phyloP scores from a whole-genome alignment of 192 early-diverging fungal genomes.

The Coemansia sp. region DNA sequence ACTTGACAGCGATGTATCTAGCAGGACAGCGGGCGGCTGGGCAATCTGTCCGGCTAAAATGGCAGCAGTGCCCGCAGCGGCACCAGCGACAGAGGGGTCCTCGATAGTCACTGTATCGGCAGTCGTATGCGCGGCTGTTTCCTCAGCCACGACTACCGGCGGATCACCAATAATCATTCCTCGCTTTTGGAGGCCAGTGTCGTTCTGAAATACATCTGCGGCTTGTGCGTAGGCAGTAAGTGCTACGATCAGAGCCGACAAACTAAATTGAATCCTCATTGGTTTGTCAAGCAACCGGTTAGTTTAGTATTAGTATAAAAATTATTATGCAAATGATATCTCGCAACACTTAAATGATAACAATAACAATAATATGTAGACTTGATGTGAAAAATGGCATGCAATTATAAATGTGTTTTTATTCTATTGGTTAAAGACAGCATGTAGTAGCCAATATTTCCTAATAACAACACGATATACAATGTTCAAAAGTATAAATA shows the following conservation, averaged over 20 bases:
- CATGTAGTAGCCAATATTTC: too few species aligned
- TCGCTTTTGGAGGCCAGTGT: conserved; percentile 6
- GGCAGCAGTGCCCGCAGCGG: not conserved
- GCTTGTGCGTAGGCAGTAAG: conserved; percentile 26
- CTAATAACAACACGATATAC: too few species aligned
- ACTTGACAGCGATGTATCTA: conserved; percentile 9
- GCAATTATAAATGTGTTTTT: too few species aligned
- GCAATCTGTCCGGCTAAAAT: conserved; percentile 5
- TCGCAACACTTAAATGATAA: too few species aligned
- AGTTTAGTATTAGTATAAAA: not conserved
- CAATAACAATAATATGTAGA: too few species aligned
- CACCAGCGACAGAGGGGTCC: conserved; percentile 1
- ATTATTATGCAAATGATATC: too few species aligned
- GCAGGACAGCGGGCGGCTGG: conserved; percentile 15
- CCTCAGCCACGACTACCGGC: conserved; percentile 18
- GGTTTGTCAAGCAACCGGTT: not conserved
- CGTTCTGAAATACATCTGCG: not conserved
- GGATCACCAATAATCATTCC: conserved; percentile 20
- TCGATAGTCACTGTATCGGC: conserved; percentile 6
- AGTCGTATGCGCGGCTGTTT: conserved; percentile 5
- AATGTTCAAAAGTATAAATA: not conserved
- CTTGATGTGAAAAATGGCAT: too few species aligned
- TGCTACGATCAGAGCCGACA: conserved; percentile 27
- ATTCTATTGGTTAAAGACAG: too few species aligned
- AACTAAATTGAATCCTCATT: conserved; percentile 37